Conservation (phyloP, 495 filamentous ascomycete genomes). For the Xylaria castorea region DNA sequence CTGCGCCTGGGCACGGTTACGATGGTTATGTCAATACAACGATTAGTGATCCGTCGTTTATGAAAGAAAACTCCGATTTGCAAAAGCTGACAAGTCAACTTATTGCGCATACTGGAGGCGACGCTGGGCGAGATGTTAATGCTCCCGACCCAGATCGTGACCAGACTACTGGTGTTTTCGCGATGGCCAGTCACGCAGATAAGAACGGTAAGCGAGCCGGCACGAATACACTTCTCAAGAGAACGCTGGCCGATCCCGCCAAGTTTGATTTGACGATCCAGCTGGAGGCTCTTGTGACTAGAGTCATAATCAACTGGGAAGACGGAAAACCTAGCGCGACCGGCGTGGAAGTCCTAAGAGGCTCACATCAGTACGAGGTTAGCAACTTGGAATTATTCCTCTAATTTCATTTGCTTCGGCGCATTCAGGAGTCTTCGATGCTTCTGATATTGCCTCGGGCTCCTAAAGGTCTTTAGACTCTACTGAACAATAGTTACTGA, state of each 20-base stretch:
- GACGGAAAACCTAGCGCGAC: conserved; percentile 45
- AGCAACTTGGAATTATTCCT: background rate
- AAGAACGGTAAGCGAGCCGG: conserved; percentile 48
- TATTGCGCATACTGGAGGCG: conserved; percentile 44
- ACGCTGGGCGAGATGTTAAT: conserved; percentile 51
- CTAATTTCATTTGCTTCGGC: background rate
- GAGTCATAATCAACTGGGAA: conserved; percentile 47
- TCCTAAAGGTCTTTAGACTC: background rate
- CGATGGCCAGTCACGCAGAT: conserved; percentile 50
- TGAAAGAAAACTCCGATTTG: conserved; percentile 36
- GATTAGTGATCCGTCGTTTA: conserved; percentile 41
- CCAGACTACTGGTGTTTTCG: conserved; percentile 51
- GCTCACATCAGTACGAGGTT: conserved; percentile 46
- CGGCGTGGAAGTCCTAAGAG: conserved; percentile 54
- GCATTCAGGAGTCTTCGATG: background rate
- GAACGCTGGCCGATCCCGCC: conserved; percentile 52
- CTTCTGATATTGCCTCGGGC: background rate
- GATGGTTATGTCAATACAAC: conserved; percentile 52
- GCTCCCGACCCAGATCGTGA: conserved; percentile 45
- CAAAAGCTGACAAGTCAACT: conserved; percentile 41
- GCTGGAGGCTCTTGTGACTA: conserved; percentile 55
- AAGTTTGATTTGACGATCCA: conserved; percentile 54
- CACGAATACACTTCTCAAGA: conserved; percentile 52
- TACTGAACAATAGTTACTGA: background rate
- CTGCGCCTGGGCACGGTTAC: conserved; percentile 52